These are phyloP conservation scores for Arctostaphylos glauca DNA, from an alignment of 148 eudicot genomes.

Conservation along the genomic window DNA sequence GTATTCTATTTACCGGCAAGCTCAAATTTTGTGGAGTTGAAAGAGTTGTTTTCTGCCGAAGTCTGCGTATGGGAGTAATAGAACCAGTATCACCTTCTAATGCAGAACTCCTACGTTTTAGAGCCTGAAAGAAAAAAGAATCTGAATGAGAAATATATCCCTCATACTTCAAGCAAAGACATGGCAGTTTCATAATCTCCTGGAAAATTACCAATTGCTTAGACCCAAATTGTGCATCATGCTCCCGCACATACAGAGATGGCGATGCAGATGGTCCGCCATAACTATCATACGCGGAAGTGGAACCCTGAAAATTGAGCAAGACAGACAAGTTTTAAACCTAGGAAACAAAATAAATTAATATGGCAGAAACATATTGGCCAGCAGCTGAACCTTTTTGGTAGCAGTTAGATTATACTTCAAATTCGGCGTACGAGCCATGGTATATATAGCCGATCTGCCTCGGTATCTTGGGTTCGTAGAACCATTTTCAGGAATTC, in stretches of 20 bases:
- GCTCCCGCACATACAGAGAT: constrained; percentile 36
- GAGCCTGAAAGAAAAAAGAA: constrained; percentile 40
- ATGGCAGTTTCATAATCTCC: background rate
- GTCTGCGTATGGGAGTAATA: constrained; percentile 78
- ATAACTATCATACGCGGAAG: constrained; percentile 24
- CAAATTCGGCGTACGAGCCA: constrained; percentile 83
- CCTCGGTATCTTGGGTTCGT: constrained; percentile 68
- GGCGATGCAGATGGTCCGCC: constrained; percentile 32
- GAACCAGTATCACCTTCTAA: constrained; percentile 80
- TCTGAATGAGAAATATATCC: background rate
- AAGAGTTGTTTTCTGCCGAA: constrained; percentile 82
- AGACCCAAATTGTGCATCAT: constrained; percentile 31
- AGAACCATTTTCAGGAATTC: constrained; percentile 47
- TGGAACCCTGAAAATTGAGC: constrained; percentile 37
- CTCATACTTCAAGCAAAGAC: background rate
- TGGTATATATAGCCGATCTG: constrained; percentile 68
- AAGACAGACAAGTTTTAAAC: background rate
- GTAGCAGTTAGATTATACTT: constrained; percentile 40
- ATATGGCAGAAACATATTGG: background rate
- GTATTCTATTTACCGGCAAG: constrained; percentile 38
- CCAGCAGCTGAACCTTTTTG: constrained; percentile 37
- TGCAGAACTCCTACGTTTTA: constrained; percentile 75
- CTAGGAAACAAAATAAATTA: background rate
- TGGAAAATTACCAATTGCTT: constrained; percentile 37
- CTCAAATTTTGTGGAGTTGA: constrained; percentile 39